Base-by-base conservation (phyloP, 257 asterid genomes). In the Capsicum pubescens region DNA sequence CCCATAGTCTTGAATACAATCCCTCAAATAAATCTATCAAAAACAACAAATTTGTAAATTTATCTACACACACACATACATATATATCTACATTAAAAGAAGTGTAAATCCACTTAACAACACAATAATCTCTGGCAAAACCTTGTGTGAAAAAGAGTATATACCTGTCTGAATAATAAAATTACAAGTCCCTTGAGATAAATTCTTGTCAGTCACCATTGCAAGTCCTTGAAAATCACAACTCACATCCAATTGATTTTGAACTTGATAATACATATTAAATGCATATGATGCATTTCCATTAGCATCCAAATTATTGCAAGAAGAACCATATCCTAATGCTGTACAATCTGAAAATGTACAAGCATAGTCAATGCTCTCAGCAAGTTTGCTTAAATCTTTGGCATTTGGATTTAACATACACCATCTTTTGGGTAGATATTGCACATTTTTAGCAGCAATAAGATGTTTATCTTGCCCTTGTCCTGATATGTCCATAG, bases 151-250 rank as follows among this genome's bases (percentile, higher is more conserved):
- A 56, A 83, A 9, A 21, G 89, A 84, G 10, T 85, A 35, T 10
- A 15, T 57, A 15, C 60, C 82, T 16, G 88, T 87, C 82, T 89
- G 92, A 83, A 89, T 84, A 19, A 87, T 84, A 67, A 89, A 89
- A 83, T 89, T 87, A 80, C 92, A 89, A 68, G 71, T 87, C 21
- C 83, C 88, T 83, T 87, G 89, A 44, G 90, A 89, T 11, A 89
- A 86, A 78, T 89, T 87, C 82, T 55, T 80, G n/a, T 88, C 84
- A 64, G 90, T 89, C 68, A 87, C 66, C 84, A 55, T 70, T 0
- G 92, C 92, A 68, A 89, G 79, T 67, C 90, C 92, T 82, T 89
- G 87, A 79, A 89, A 89, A 67, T 83, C 66, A 68, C 92, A 89
- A 83, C 90, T 86, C 87, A 57, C 8, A 14, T 83, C 87, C 7